Conservation (phyloP, 768 basidiomycete species). For the Xerocomus brunneocitrinus region DNA sequence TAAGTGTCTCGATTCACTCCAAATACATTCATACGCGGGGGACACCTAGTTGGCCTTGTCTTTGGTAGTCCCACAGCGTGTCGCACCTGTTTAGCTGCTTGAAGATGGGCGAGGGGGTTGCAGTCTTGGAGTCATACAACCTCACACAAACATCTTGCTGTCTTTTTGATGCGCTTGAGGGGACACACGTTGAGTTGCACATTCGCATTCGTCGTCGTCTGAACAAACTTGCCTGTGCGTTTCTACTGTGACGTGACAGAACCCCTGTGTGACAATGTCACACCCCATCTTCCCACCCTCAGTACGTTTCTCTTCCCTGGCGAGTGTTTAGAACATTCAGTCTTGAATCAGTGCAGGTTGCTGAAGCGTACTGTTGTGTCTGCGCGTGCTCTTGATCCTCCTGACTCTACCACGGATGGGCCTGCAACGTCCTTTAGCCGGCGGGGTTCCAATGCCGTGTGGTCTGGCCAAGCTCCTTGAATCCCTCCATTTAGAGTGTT, state of each 20-base stretch:
- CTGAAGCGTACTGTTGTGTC: slow-evolving; percentile 1
- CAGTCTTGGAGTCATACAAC: slow-evolving; percentile 19
- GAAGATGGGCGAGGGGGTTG: slow-evolving; percentile 4
- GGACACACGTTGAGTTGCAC: slow-evolving; percentile 29
- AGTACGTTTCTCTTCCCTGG: neutral
- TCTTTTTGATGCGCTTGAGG: slow-evolving; percentile 20
- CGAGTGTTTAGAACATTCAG: neutral
- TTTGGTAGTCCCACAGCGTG: neutral
- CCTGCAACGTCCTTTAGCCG: neutral
- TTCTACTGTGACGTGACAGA: slow-evolving; percentile 24
- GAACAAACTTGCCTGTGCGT: slow-evolving; percentile 28
- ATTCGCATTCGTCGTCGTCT: slow-evolving; percentile 25
- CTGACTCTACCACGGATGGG: neutral
- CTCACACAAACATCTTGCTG: slow-evolving; percentile 27
- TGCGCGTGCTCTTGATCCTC: neutral
- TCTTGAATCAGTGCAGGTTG: neutral
- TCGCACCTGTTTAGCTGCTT: slow-evolving; percentile 5
- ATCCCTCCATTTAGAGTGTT: neutral
- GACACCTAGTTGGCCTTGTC: slow-evolving; percentile 11
- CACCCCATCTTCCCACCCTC: slow-evolving; percentile 7
- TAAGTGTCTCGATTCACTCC: slow-evolving; percentile 33
- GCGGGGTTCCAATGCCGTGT: slow-evolving; percentile 15
- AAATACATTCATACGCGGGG: slow-evolving; percentile 22
- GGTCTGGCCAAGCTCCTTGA: neutral
- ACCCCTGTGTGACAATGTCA: slow-evolving; percentile 29